A percentile compares a stretch with the other conserved stretches of the same genome.
Evolutionary conservation across 2,329 filamentous ascomycete genomes (phyloP).

Genomic region (Arthrocladium fulminans): DNA sequence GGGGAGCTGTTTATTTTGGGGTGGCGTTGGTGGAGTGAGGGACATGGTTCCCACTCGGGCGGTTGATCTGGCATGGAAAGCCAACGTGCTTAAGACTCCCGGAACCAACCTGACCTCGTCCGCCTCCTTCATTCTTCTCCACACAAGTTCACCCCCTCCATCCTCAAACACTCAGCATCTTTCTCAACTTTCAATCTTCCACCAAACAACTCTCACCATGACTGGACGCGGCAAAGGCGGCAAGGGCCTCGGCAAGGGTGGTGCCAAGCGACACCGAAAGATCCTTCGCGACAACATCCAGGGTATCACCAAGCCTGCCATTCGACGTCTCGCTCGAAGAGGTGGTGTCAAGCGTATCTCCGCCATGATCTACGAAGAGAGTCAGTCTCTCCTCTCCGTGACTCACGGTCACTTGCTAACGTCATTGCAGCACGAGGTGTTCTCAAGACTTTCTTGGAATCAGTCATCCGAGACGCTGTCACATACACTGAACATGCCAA

Average conservation of each 20-base stretch:
- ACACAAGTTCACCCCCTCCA: conserved; percentile 10
- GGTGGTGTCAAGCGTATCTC: conserved; percentile 65
- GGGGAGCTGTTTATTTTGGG: neutral
- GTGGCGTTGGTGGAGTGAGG: neutral
- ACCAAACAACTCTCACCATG: conserved; percentile 41
- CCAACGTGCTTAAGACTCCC: conserved; percentile 3
- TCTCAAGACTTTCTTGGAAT: conserved; percentile 58
- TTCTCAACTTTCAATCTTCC: conserved; percentile 19
- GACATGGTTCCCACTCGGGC: neutral
- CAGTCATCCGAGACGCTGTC: conserved; percentile 67
- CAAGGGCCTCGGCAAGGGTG: conserved; percentile 51
- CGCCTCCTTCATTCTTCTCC: conserved; percentile 19
- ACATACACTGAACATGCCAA: conserved; percentile 74
- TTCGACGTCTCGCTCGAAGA: conserved; percentile 47
- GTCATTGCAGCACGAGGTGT: conserved; percentile 49
- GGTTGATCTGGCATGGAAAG: neutral
- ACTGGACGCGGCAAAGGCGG: conserved; percentile 52
- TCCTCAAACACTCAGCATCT: conserved; percentile 13
- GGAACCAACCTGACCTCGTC: neutral
- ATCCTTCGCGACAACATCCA: conserved; percentile 49
- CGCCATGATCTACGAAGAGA: conserved; percentile 81
- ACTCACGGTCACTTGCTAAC: neutral
- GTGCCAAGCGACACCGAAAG: conserved; percentile 97
- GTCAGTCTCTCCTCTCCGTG: neutral
- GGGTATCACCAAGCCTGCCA: conserved; percentile 47